Base-by-base conservation (phyloP, 257 asterid genomes). In the Scutellaria galericulata region DNA sequence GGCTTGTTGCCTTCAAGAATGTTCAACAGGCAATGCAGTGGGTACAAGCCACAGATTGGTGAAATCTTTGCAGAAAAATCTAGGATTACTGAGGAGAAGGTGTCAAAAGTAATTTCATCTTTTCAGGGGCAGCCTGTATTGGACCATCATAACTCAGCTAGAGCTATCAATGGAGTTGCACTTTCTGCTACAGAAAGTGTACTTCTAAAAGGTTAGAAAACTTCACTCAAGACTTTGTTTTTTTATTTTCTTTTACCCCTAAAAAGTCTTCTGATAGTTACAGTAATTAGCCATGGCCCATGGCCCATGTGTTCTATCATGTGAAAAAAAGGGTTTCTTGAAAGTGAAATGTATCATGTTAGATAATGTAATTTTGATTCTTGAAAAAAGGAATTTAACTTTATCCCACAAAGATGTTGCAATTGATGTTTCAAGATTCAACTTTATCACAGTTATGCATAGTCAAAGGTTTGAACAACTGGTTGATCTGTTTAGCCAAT, bases 141-240 rank as follows among this genome's bases (percentile, higher is more conserved):
- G 74, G 77, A 79, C 67, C 79, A 71, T 66, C 85, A 35, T 61
- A 62, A 62, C 69, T 61, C 81, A 48, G 46, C 78, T 47, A 79
- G 72, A 40, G 54, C 81, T 75, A 48, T 82, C 80, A 78, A 70
- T 82, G 87, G 78, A 68, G 83, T 82, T 73, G 78, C 81, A 66
- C 73, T 78, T 68, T 81, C 84, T 22, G 74, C 86, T 80, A 58
- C 96, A 68, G 77, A 78, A 52, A 86, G 84, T 72, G 82, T 85
- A 70, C 78, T 82, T 70, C 78, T 87, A 37, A 93, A 87, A 91
- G 97, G 97, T 94, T 9, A 71, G 64, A 72, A 71, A 61, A 14
- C 71, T 44, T 48, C 53, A 68, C 61, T 57, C 42, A 20, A 22
- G 52, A 54, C 40, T 66, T 35, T 46, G 22, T 12, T 0, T 39